phyloP scores from a whole-genome alignment of 495 filamentous ascomycete species.

The Aspergillus ostianus region DNA sequence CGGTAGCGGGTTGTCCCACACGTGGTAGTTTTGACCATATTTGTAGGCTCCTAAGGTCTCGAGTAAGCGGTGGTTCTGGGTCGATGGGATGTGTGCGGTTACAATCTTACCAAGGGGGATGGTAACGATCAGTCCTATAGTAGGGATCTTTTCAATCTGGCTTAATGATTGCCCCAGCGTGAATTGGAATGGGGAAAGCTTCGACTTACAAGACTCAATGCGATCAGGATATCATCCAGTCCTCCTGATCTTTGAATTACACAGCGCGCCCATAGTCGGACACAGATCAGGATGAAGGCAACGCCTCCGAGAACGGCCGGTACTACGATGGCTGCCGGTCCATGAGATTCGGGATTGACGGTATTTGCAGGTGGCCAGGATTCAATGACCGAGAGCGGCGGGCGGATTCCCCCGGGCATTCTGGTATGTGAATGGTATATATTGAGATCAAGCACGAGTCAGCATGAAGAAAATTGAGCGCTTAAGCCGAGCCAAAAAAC shows the following conservation, averaged over 20 bases:
- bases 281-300: conserved; percentile 2
- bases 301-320: conserved; percentile 4
- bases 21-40: conserved; percentile 12
- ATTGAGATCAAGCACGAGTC: not conserved
- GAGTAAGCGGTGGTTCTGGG: not conserved
- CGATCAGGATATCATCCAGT: conserved; percentile 10
- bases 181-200: not conserved
- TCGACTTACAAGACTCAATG: conserved; percentile 3
- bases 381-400: conserved; percentile 10
- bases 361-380: conserved; percentile 12
- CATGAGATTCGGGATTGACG: conserved; percentile 11
- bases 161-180: not conserved
- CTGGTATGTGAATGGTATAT: not conserved
- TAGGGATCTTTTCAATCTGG: not conserved
- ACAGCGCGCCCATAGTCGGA: conserved; percentile 11
- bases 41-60: not conserved
- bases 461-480: not conserved
- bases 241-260: conserved; percentile 8
- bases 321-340: conserved; percentile 1
- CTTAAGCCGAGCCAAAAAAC: not conserved
- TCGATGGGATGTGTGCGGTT: not conserved
- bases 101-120: not conserved
- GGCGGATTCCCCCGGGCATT: conserved; percentile 12
- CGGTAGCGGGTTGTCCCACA: conserved; percentile 10
- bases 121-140: not conserved